These are phyloP conservation scores for Syzygium jambos DNA, from an alignment of 345 rosid species.

Conservation along the genomic window DNA sequence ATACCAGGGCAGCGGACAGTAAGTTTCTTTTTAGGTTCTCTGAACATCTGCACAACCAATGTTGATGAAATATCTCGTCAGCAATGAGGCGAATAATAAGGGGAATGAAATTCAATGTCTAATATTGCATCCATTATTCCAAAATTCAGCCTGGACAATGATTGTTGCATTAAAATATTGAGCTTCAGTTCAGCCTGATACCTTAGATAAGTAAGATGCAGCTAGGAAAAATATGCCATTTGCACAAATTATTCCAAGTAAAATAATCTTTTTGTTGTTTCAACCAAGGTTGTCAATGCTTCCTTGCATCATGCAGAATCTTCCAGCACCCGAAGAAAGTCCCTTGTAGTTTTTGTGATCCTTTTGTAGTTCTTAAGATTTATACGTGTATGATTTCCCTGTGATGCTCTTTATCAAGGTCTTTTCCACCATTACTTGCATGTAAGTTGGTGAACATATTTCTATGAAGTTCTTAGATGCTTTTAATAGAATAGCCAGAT, in stretches of 20 bases:
- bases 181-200: not conserved
- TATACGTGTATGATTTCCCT: not conserved
- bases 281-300: not conserved
- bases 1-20: conserved; percentile 82
- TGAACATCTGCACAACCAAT: not conserved
- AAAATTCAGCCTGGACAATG: not conserved
- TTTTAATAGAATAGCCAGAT: not conserved
- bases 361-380: not conserved
- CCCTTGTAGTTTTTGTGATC: not conserved
- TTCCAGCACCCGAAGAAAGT: not conserved
- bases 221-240: not conserved
- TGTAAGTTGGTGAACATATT: not conserved
- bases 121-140: not conserved
- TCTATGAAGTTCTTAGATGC: not conserved
- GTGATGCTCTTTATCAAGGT: not conserved
- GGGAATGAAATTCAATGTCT: not conserved
- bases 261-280: not conserved
- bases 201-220: not conserved
- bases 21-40: conserved; percentile 16
- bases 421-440: not conserved
- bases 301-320: not conserved
- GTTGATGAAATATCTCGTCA: not conserved
- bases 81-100: not conserved
- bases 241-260: not conserved
- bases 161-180: not conserved